Conservation (phyloP, 768 basidiomycete genomes). For the Boletus tomentosulus region DNA sequence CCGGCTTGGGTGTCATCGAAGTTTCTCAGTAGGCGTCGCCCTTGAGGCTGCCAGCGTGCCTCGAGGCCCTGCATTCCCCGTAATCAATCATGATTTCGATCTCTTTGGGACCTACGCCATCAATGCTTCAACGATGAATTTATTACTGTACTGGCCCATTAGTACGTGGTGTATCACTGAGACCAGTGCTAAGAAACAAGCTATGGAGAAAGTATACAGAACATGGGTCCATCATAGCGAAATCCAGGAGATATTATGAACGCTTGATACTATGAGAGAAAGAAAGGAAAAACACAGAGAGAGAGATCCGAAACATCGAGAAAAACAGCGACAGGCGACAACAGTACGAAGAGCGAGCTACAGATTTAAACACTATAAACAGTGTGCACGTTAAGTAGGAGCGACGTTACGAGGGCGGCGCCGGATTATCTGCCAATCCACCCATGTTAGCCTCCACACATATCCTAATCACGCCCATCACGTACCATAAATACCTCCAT, state of each 20-base stretch:
- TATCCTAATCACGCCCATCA: not conserved
- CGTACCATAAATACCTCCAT: slow-evolving; percentile 28
- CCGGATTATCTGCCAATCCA: slow-evolving; percentile 7
- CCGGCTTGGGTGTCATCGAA: not conserved
- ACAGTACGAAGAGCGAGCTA: not conserved
- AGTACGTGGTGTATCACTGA: not conserved
- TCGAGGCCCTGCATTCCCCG: slow-evolving; percentile 10
- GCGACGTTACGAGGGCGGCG: not conserved
- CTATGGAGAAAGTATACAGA: not conserved
- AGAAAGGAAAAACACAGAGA: not conserved
- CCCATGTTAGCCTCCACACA: not conserved
- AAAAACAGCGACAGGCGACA: not conserved
- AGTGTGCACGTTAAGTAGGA: not conserved
- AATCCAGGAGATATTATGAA: not conserved
- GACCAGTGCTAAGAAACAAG: not conserved
- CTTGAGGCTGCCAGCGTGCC: slow-evolving; percentile 5
- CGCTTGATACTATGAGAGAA: not conserved
- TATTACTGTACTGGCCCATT: not conserved
- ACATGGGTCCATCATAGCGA: not conserved
- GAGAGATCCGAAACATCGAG: too few species aligned
- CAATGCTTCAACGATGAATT: not conserved
- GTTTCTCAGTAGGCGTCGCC: not conserved
- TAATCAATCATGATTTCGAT: not conserved
- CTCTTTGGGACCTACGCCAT: too few species aligned
- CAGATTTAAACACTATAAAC: not conserved